phyloP scores from a whole-genome alignment of 2,329 filamentous ascomycete species.

The Curvularia sp. region DNA sequence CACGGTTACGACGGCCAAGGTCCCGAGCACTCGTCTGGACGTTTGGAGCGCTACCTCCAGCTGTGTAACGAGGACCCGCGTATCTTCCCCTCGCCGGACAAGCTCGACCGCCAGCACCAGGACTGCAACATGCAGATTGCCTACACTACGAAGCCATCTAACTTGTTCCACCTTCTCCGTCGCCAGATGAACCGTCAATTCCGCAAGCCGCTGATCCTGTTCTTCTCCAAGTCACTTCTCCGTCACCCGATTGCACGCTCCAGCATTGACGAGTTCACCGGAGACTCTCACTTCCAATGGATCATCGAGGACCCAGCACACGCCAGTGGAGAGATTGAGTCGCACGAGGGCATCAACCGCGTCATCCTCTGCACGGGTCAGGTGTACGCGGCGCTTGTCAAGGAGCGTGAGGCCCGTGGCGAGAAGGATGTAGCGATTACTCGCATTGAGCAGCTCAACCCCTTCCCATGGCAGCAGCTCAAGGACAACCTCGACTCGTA shows the following conservation, averaged over 20 bases:
- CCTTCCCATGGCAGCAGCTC: constrained; percentile 97
- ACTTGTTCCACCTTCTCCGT: constrained; percentile 94
- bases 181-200: constrained; percentile 99
- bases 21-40: constrained; percentile 95
- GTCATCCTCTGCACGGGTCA: constrained; percentile 95
- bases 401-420: constrained; percentile 86
- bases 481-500: constrained; percentile 97
- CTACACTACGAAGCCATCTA: constrained; percentile 95
- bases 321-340: constrained; percentile 73
- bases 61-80: constrained; percentile 97
- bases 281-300: constrained; percentile 93
- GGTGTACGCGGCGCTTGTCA: constrained; percentile 87
- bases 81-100: constrained; percentile 85
- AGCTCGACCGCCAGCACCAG: constrained; percentile 95
- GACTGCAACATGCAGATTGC: constrained; percentile 99
- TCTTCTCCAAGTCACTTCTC: constrained; percentile 97
- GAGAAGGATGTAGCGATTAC: constrained; percentile 93
- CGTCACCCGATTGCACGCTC: constrained; percentile 93
- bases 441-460: constrained; percentile 95
- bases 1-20: constrained; percentile 99
- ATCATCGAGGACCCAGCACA: constrained; percentile 93
- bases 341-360: constrained; percentile 86
- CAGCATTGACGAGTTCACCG: constrained; percentile 86
- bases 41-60: constrained; percentile 96
- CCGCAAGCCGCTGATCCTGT: constrained; percentile 95